phyloP scores from a whole-genome alignment of 192 early-diverging fungal genomes.

The Podila epigama region DNA sequence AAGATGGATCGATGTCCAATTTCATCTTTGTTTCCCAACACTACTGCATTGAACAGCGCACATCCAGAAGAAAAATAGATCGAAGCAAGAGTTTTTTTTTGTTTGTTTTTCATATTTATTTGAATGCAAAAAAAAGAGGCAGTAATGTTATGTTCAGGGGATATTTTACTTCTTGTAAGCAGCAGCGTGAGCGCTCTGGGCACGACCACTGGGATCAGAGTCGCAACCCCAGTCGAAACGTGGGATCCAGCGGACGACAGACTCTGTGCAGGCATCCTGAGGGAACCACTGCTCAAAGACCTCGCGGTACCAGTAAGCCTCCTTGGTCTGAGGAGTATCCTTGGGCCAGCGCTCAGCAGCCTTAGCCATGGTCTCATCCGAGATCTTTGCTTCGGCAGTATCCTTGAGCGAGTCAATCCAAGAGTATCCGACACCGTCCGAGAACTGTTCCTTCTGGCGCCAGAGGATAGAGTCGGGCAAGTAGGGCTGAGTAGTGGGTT shows the following conservation, averaged over 20 bases:
- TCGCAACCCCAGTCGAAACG: slow-evolving; percentile 98
- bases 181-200: slow-evolving; percentile 88
- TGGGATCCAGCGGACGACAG: slow-evolving; percentile 96
- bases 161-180: slow-evolving; percentile 63
- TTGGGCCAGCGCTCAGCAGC: slow-evolving; percentile 77
- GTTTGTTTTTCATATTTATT: too few species aligned
- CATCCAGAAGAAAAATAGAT: too few species aligned
- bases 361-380: slow-evolving; percentile 78
- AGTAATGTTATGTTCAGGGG: background rate
- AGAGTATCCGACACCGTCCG: slow-evolving; percentile 96
- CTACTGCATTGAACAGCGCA: too few species aligned
- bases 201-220: slow-evolving; percentile 97
- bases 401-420: slow-evolving; percentile 98
- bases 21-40: too few species aligned
- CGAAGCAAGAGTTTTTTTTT: too few species aligned
- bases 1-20: too few species aligned
- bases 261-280: slow-evolving; percentile 85
- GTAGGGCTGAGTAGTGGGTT: slow-evolving; percentile 73
- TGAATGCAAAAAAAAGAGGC: too few species aligned
- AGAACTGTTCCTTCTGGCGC: slow-evolving; percentile 99
- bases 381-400: slow-evolving; percentile 68
- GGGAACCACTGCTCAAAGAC: slow-evolving; percentile 96
- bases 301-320: slow-evolving; percentile 95
- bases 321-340: slow-evolving; percentile 95
- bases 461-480: slow-evolving; percentile 90